Evolutionary conservation across 306 rosid genomes (phyloP), one percentile per base, ranked within the genome.

Genomic region (Dalbergia cultrata): DNA sequence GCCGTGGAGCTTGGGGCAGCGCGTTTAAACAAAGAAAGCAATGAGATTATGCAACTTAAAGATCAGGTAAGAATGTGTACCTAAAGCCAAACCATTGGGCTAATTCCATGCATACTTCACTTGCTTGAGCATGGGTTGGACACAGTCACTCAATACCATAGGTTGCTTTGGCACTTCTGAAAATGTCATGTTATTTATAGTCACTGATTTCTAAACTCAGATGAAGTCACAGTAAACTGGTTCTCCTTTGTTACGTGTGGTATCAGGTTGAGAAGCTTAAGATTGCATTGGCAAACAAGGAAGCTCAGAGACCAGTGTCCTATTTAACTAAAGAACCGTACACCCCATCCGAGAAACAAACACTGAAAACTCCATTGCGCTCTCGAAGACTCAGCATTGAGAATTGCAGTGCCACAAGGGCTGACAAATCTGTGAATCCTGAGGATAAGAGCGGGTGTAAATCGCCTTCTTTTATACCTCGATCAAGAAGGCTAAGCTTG

Each of bases 1-100:
- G 78, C 92, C 1, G 96, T 93, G 53, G 99, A 95, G 83, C 94
- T 95, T 0, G 99, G 99, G 47, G 90, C 89, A 22, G 97, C 99
- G 52, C 89, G 88, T 45, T 19, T 77, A 62, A 95, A 93, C 86
- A 91, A 84, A 90, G 96, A 93, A 81, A 93, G 87, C 85, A 82
- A 80, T 21, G 98, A 95, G 81, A 89, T 95, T 74, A 86, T 88
- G 87, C 92, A 90, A 89, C 96, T 95, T 7, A 93, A 88, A 70
- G 92, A 89, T 71, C 96, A 93, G 96, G 99, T 93, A 73, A 67
- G 70, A 37, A 19, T 34, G 61, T 80, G 74, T 13, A 64, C 64
- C 41, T 31, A 33, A 54, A 12, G 34, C 22, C 44, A 34, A 62
- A 41, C 47, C 39, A 64, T 54, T 70, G 44, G 56, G 49, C 43